Conservation (phyloP, 148 eudicot genomes). For the Vaccinium vitisidaea region DNA sequence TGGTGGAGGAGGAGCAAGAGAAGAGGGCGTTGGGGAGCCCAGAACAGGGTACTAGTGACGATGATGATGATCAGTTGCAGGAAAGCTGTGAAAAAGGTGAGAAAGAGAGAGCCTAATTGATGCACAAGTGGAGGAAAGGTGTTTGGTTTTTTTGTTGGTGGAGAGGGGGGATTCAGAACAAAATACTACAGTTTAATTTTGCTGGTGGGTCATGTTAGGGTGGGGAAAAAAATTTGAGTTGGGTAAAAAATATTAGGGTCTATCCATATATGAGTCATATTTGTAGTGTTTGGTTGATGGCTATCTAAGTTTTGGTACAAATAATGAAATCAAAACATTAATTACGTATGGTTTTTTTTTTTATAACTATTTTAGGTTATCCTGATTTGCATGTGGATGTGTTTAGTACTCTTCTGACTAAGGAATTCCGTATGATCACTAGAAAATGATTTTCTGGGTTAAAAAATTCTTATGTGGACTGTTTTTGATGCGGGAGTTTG, state of each 20-base stretch:
- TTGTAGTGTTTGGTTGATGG: background rate
- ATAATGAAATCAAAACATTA: background rate
- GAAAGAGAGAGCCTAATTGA: slow-evolving; percentile 8
- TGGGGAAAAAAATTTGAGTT: background rate
- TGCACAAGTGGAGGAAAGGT: background rate
- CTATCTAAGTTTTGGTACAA: background rate
- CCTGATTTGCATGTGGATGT: slow-evolving; percentile 12
- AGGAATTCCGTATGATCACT: too few relatives aligned
- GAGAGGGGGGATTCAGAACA: background rate
- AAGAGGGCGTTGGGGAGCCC: slow-evolving; percentile 74
- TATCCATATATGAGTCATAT: background rate
- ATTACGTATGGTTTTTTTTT: background rate
- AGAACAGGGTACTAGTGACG: slow-evolving; percentile 16
- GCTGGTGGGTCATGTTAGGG: background rate
- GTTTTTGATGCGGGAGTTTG: background rate
- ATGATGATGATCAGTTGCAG: slow-evolving; percentile 1
- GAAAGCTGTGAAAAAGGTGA: slow-evolving; percentile 15
- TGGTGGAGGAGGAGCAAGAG: slow-evolving; percentile 60
- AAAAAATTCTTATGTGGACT: background rate
- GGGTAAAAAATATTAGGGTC: background rate
- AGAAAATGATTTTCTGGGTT: too few relatives aligned
- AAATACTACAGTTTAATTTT: background rate
- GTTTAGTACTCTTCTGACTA: background rate
- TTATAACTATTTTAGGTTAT: background rate
- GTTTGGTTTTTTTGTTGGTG: background rate